phyloP scores from a whole-genome alignment of 345 rosid genomes.

The Syzygium grande region DNA sequence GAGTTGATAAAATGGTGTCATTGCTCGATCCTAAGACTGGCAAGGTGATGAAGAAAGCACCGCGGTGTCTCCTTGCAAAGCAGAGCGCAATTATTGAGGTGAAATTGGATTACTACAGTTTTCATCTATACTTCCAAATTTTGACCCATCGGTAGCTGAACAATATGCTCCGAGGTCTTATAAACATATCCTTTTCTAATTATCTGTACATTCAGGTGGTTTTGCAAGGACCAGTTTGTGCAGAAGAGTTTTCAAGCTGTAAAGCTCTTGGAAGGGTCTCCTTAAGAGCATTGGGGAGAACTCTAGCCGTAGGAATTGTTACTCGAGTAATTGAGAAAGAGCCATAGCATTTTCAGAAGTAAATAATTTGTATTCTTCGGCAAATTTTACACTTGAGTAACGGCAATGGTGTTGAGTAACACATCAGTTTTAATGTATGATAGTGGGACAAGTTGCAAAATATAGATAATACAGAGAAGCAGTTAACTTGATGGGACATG shows the following conservation, averaged over 20 bases:
- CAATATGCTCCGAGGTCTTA: neutral
- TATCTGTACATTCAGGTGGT: constrained; percentile 35
- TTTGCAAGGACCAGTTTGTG: constrained; percentile 55
- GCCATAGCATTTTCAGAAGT: neutral
- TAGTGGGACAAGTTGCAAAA: neutral
- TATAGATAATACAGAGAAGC: neutral
- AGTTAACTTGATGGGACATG: neutral
- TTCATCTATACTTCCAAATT: no score
- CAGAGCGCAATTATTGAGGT: constrained; percentile 86
- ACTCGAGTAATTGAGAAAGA: constrained; percentile 49
- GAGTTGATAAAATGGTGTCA: constrained; percentile 49
- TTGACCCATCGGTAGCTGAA: neutral
- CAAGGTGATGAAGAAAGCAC: constrained; percentile 63
- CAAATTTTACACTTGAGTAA: neutral
- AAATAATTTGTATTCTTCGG: neutral
- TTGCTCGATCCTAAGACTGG: constrained; percentile 88
- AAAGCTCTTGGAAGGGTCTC: constrained; percentile 87
- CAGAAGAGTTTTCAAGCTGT: constrained; percentile 55
- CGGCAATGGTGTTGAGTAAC: neutral
- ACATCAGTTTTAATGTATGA: neutral
- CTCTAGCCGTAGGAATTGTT: constrained; percentile 63
- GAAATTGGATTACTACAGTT: neutral
- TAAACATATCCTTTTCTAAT: neutral
- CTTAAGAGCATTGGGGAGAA: constrained; percentile 75
- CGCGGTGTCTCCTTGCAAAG: constrained; percentile 71